Evolutionary conservation across 1,284 basidiomycete species (phyloP).

Genomic region (Amylostereum chailletii): DNA sequence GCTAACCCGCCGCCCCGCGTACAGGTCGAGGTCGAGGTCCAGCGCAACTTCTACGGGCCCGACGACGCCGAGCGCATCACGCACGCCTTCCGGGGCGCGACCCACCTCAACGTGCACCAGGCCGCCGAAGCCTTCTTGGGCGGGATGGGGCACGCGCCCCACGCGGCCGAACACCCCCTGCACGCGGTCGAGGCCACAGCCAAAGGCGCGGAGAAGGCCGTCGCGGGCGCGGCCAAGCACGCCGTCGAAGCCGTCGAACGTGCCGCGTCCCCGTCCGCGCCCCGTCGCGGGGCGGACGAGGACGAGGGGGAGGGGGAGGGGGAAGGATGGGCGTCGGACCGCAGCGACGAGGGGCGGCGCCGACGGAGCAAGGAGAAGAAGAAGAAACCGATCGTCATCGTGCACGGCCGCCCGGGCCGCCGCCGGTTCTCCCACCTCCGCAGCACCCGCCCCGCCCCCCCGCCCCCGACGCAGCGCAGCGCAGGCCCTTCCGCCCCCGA

Average conservation of each 20-base stretch:
- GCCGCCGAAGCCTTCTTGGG: constrained; percentile 12
- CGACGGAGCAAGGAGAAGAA: neutral
- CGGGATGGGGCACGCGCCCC: constrained; percentile 14
- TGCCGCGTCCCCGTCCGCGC: neutral
- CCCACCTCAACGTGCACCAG: constrained; percentile 11
- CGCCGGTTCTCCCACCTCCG: neutral
- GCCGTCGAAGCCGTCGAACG: neutral
- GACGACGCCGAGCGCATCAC: constrained; percentile 16
- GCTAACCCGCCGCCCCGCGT: constrained; percentile 2
- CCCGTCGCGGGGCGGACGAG: constrained; percentile 7
- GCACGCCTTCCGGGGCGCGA: constrained; percentile 17
- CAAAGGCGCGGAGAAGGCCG: constrained; percentile 23
- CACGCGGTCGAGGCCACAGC: constrained; percentile 21
- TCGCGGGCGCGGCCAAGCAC: constrained; percentile 21
- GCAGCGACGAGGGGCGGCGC: constrained; percentile 17
- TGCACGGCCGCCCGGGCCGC: neutral
- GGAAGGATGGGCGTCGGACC: constrained; percentile 41
- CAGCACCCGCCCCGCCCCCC: neutral
- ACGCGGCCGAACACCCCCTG: constrained; percentile 21
- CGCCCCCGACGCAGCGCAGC: neutral
- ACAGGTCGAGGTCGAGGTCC: constrained; percentile 57
- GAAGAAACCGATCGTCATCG: neutral
- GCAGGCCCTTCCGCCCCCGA: neutral
- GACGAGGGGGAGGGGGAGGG: constrained; percentile 26
- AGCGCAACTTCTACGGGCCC: constrained; percentile 33